Percentiles rank a stretch among this genome's conserved stretches.
These are phyloP conservation scores for Thymus quinquecostatus DNA, from an alignment of 257 asterid genomes.

Conservation along the genomic window DNA sequence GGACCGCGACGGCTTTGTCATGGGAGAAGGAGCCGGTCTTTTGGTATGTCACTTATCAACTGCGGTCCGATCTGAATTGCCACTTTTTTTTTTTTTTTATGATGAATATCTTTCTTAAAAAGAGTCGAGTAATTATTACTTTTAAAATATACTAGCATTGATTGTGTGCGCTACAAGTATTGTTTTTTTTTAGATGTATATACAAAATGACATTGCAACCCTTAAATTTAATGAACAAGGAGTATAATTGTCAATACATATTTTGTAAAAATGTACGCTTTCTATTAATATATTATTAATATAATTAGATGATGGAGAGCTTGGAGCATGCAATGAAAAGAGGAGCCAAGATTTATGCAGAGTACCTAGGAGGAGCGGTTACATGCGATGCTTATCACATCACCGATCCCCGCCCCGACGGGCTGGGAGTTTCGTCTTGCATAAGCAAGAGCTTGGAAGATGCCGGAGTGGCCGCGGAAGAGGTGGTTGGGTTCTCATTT, in stretches of 20 bases:
- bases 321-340: slow-evolving; percentile 48
- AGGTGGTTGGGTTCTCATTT: slow-evolving; percentile 29
- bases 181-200: too few species aligned
- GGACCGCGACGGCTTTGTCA: slow-evolving; percentile 56
- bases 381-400: slow-evolving; percentile 50
- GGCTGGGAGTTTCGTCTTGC: slow-evolving; percentile 48
- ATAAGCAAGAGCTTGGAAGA: slow-evolving; percentile 23
- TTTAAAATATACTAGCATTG: too few species aligned
- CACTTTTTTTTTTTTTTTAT: too few species aligned
- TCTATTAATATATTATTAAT: neutral
- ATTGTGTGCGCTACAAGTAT: too few species aligned
- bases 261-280: too few species aligned
- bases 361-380: slow-evolving; percentile 50
- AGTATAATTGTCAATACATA: too few species aligned
- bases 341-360: slow-evolving; percentile 41
- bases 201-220: too few species aligned
- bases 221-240: too few species aligned
- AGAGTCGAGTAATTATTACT: too few species aligned
- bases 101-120: too few species aligned
- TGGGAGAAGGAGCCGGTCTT: slow-evolving; percentile 66
- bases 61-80: too few species aligned
- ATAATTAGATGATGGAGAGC: slow-evolving; percentile 46
- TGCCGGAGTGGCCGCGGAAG: slow-evolving; percentile 54
- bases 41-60: slow-evolving; percentile 28
- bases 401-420: slow-evolving; percentile 45